A percentile compares a stretch with the other conserved stretches of the same genome.
These are phyloP conservation scores for Mallotus nudiflorus DNA, from an alignment of 345 rosid species.

Conservation along the genomic window DNA sequence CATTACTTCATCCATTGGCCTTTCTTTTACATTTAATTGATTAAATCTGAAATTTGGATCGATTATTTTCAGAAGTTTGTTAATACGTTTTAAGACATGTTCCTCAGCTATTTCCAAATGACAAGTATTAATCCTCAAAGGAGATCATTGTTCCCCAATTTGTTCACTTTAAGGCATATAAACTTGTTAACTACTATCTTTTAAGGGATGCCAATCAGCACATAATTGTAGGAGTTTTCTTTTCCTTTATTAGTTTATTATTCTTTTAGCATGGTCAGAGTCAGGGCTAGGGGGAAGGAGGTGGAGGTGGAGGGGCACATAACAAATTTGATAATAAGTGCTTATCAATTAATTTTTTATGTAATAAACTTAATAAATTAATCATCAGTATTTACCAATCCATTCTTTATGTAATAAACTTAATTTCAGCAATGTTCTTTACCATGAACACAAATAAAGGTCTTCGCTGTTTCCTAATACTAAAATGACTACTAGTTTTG, in stretches of 20 bases:
- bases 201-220: neutral
- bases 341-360: no score
- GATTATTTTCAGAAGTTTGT: neutral
- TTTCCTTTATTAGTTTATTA: neutral
- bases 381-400: neutral
- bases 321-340: no score
- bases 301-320: no score
- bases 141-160: neutral
- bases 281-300: no score
- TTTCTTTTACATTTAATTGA: neutral
- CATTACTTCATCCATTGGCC: neutral
- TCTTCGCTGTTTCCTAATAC: neutral
- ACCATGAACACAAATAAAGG: neutral
- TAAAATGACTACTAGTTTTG: neutral
- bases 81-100: neutral
- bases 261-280: no score
- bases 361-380: neutral
- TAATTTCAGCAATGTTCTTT: neutral
- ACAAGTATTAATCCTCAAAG: no score
- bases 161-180: no score
- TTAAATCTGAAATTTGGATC: neutral
- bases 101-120: neutral
- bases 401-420: no score
- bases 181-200: neutral
- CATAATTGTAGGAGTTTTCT: neutral